phyloP scores from a whole-genome alignment of 805 yeast species.

The Candida corydali region DNA sequence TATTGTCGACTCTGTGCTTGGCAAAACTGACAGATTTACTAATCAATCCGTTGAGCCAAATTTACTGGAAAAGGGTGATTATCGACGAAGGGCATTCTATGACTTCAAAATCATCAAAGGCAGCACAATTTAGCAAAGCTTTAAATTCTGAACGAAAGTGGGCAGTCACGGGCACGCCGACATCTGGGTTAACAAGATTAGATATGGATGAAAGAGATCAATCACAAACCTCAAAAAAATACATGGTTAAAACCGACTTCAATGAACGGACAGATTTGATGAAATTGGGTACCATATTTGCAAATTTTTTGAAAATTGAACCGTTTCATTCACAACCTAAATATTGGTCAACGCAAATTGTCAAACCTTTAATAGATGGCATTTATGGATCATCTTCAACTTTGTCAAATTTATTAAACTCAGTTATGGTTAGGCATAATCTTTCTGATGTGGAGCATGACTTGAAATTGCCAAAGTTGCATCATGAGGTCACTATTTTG shows the following conservation, averaged over 20 bases:
- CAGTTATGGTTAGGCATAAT: conserved; percentile 55
- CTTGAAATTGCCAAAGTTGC: conserved; percentile 53
- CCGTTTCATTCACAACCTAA: conserved; percentile 51
- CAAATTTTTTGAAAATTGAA: conserved; percentile 52
- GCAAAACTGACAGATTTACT: neutral
- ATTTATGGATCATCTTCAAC: conserved; percentile 38
- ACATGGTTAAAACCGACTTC: conserved; percentile 47
- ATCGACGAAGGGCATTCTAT: conserved; percentile 76
- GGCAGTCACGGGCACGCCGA: conserved; percentile 77
- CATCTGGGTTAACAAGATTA: conserved; percentile 60
- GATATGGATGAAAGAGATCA: conserved; percentile 41
- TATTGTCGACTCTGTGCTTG: conserved; percentile 35
- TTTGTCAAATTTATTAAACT: conserved; percentile 38
- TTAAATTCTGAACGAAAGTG: conserved; percentile 59
- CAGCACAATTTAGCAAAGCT: conserved; percentile 45
- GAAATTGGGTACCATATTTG: conserved; percentile 49
- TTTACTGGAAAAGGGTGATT: conserved; percentile 66
- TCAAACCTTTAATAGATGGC: conserved; percentile 44
- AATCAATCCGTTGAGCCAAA: conserved; percentile 31
- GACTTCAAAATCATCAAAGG: conserved; percentile 47
- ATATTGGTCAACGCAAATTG: conserved; percentile 44
- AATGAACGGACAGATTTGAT: conserved; percentile 50
- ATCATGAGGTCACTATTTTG: conserved; percentile 55
- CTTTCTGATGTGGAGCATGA: conserved; percentile 52
- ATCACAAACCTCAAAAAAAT: conserved; percentile 22